Evolutionary conservation across 441 rosid genomes (phyloP).

Genomic region (Cnidoscolus chayamansa): DNA sequence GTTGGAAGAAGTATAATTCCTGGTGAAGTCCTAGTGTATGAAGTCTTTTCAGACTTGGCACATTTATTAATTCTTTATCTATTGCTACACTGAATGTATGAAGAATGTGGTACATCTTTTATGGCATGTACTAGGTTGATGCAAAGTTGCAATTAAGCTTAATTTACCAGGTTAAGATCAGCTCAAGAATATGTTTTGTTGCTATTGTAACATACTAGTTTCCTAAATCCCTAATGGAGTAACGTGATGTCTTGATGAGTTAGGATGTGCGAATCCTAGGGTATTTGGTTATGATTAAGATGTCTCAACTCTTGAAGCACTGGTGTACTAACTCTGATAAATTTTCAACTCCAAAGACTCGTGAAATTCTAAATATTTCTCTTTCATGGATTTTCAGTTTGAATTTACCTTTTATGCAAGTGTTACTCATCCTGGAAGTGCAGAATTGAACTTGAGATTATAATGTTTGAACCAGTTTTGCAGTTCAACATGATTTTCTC

Average conservation of each 20-base stretch:
- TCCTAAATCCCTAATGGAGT: slow-evolving; percentile 22
- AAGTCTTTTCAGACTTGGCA: slow-evolving; percentile 24
- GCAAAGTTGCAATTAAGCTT: slow-evolving; percentile 10
- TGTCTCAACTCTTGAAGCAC: slow-evolving; percentile 20
- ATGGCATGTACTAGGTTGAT: slow-evolving; percentile 19
- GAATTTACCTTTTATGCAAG: neutral
- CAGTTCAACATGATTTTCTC: neutral
- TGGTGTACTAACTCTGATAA: neutral
- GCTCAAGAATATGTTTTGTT: slow-evolving; percentile 18
- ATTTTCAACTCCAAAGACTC: neutral
- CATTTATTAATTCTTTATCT: slow-evolving; percentile 12
- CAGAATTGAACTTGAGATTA: slow-evolving; percentile 2
- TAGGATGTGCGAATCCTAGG: neutral
- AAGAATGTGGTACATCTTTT: slow-evolving; percentile 24
- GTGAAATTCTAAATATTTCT: neutral
- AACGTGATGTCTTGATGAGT: slow-evolving; percentile 12
- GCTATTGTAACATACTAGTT: neutral
- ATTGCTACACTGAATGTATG: slow-evolving; percentile 26
- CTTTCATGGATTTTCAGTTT: neutral
- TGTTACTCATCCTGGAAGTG: neutral
- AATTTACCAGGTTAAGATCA: slow-evolving; percentile 11
- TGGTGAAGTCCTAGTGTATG: slow-evolving; percentile 34
- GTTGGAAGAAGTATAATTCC: slow-evolving; percentile 34
- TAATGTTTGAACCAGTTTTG: neutral
- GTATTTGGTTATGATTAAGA: slow-evolving; percentile 14